Evolutionary conservation across 768 basidiomycete genomes (phyloP).

Genomic region (Leccinellum rugosiceps): DNA sequence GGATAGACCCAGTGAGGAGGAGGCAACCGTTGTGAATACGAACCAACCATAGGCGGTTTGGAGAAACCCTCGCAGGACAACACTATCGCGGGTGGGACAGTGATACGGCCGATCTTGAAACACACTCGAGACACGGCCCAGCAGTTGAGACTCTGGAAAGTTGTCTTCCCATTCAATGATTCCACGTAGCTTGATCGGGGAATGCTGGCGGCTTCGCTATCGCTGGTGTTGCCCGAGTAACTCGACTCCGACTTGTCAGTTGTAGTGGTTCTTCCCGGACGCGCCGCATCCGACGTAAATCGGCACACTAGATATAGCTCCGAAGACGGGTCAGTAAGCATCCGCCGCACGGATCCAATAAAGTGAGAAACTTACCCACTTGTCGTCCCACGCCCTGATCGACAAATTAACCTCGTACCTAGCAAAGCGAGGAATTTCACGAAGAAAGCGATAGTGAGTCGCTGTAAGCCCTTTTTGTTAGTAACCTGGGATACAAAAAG

Average conservation of each 20-base stretch:
- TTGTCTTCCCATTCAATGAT: conserved; percentile 39
- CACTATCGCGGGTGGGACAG: conserved; percentile 62
- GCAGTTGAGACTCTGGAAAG: conserved; percentile 42
- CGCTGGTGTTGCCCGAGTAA: not conserved
- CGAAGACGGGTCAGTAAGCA: not conserved
- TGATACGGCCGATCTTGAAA: conserved; percentile 69
- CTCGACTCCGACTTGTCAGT: not conserved
- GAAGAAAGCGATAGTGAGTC: conserved; percentile 15
- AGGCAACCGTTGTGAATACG: conserved; percentile 7
- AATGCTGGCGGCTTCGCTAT: not conserved
- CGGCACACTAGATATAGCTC: conserved; percentile 17
- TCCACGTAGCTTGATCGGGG: not conserved
- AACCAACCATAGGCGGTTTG: conserved; percentile 13
- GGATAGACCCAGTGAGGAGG: conserved; percentile 15
- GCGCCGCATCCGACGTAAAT: not conserved
- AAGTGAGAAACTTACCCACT: conserved; percentile 10
- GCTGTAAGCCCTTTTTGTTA: not conserved
- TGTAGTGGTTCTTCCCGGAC: not conserved
- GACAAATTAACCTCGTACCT: conserved; percentile 14
- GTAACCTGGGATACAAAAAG: not conserved
- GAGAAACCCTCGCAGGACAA: conserved; percentile 55
- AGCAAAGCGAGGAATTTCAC: conserved; percentile 14
- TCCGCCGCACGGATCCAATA: too few species aligned
- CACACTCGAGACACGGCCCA: conserved; percentile 57
- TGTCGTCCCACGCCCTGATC: conserved; percentile 17